Percentiles rank a stretch among this genome's conserved stretches.
Conservation (phyloP, 768 basidiomycete genomes). For the Mycena epipterygia region DNA sequence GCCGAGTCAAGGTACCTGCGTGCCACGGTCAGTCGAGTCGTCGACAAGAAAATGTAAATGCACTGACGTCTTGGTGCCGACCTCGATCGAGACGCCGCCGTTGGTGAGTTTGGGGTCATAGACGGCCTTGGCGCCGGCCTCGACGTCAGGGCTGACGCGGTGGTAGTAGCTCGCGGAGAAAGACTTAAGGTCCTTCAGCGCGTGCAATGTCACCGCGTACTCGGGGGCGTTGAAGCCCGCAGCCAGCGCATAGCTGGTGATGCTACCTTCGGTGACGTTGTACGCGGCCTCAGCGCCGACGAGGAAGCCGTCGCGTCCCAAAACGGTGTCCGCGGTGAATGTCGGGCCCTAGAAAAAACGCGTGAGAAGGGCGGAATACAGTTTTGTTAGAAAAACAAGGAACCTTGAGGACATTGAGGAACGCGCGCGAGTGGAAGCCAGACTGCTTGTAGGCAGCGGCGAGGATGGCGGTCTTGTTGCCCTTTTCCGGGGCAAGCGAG, state of each 20-base stretch:
- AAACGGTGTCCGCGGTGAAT: constrained; percentile 94
- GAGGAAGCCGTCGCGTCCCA: constrained; percentile 98
- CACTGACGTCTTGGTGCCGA: constrained; percentile 92
- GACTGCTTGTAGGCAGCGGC: constrained; percentile 96
- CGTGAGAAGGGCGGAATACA: constrained; percentile 13
- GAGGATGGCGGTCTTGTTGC: constrained; percentile 82
- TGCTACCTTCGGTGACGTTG: constrained; percentile 94
- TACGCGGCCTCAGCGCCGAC: constrained; percentile 96
- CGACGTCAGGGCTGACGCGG: constrained; percentile 90
- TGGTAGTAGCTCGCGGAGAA: constrained; percentile 99
- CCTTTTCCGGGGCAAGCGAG: constrained; percentile 88
- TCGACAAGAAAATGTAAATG: constrained; percentile 2
- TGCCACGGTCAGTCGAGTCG: constrained; percentile 6
- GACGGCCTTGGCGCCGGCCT: constrained; percentile 96
- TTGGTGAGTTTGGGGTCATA: constrained; percentile 95
- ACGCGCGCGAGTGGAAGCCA: constrained; percentile 91
- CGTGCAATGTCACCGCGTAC: constrained; percentile 95
- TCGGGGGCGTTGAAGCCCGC: constrained; percentile 97
- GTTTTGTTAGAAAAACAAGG: constrained; percentile 42
- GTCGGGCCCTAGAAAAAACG: constrained; percentile 83
- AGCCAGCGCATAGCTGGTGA: constrained; percentile 93
- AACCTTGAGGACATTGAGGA: constrained; percentile 96
- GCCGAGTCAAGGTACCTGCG: constrained; percentile 85
- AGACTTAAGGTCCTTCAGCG: constrained; percentile 92
- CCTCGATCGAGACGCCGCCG: constrained; percentile 90